phyloP scores from a whole-genome alignment of 768 basidiomycete genomes.

The Mrakia frigida region DNA sequence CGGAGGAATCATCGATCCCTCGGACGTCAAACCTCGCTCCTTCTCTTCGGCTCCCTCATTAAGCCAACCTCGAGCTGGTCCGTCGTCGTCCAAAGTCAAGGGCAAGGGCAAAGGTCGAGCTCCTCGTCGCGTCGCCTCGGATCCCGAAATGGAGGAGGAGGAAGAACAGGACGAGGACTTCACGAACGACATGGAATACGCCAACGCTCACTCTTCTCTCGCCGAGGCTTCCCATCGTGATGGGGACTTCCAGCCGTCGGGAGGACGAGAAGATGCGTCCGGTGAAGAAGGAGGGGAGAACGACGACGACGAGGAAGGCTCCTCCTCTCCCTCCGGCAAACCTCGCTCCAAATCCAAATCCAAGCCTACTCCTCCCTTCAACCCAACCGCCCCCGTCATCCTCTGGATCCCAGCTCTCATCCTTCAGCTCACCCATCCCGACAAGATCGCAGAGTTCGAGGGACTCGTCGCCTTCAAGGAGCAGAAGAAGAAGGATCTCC shows the following conservation, averaged over 20 bases:
- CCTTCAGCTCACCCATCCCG: slow-evolving; percentile 6
- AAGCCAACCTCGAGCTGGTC: not conserved
- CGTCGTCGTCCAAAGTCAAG: not conserved
- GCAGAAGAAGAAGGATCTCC: not conserved
- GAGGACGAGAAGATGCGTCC: not conserved
- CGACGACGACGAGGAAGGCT: not conserved
- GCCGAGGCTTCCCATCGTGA: not conserved
- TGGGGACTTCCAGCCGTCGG: not conserved
- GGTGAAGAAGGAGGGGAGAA: not conserved
- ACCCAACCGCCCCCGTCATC: not conserved
- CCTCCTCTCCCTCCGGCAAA: not conserved
- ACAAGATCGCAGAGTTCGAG: not conserved
- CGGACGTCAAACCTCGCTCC: not conserved
- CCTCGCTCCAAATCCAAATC: not conserved
- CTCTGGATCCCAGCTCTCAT: slow-evolving; percentile 10
- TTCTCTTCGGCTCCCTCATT: not conserved
- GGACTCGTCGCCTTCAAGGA: not conserved
- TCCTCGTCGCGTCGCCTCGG: not conserved
- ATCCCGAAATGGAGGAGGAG: not conserved
- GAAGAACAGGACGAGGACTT: slow-evolving; percentile 15
- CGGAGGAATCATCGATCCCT: slow-evolving; percentile 5
- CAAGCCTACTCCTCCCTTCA: not conserved
- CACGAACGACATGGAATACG: not conserved
- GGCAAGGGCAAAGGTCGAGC: not conserved
- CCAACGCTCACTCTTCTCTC: not conserved